Conservation (phyloP, 371 early-diverging fungal genomes). For the Mortierella sp. region DNA sequence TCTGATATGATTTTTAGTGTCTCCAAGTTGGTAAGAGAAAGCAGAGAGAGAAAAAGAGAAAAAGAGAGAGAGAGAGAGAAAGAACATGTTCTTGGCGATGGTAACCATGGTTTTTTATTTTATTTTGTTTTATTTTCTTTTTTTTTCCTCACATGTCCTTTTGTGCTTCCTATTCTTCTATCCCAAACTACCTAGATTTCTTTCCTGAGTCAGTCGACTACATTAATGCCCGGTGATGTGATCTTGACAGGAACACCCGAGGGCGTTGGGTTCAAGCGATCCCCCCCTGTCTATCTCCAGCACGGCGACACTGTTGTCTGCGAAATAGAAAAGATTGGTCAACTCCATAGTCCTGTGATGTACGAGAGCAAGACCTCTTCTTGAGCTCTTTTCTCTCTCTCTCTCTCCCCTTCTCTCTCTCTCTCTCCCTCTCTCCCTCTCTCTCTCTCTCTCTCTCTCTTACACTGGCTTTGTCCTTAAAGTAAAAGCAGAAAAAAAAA, state of each 20-base stretch:
- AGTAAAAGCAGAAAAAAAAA: too few species aligned
- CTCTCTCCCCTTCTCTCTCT: too few species aligned
- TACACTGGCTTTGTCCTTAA: too few species aligned
- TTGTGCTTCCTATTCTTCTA: neutral
- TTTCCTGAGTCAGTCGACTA: conserved; percentile 68
- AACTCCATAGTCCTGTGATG: conserved; percentile 59
- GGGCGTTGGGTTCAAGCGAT: conserved; percentile 63
- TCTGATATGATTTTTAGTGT: conserved; percentile 68
- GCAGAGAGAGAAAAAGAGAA: too few species aligned
- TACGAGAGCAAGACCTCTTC: conserved; percentile 46
- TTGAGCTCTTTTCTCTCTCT: neutral
- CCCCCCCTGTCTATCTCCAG: conserved; percentile 63
- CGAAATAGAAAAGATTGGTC: conserved; percentile 66
- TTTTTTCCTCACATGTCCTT: neutral
- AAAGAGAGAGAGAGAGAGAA: too few species aligned
- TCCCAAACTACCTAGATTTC: conserved; percentile 32
- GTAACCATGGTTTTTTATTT: neutral
- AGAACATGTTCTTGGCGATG: too few species aligned
- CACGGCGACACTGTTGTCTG: conserved; percentile 63
- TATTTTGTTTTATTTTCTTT: neutral
- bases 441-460: too few species aligned
- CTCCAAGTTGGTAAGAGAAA: conserved; percentile 50
- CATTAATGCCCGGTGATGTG: conserved; percentile 67
- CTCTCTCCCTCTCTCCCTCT: too few species aligned
- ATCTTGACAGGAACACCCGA: conserved; percentile 72